phyloP scores from a whole-genome alignment of 306 rosid genomes.

The Fragaria nilgerrensis region DNA sequence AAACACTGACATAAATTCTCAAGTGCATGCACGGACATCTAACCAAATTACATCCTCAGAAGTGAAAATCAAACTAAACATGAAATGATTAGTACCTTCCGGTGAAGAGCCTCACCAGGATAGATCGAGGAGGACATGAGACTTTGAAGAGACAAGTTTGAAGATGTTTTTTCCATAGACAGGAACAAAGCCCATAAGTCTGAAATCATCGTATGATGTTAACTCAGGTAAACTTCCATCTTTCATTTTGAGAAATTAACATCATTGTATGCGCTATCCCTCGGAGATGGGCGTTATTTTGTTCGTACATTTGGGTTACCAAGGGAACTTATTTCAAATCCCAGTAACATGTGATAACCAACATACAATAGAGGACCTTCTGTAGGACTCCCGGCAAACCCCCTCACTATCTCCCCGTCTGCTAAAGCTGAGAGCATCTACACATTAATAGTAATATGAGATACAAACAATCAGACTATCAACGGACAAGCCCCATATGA shows the following conservation, averaged over 20 bases:
- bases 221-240: constrained; percentile 51
- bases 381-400: constrained; percentile 79
- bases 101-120: constrained; percentile 94
- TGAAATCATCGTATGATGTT: constrained; percentile 42
- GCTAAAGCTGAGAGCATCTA: constrained; percentile 82
- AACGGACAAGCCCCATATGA: not conserved
- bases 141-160: constrained; percentile 75
- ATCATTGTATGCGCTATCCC: constrained; percentile 86
- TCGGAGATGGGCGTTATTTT: constrained; percentile 56
- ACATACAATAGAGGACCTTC: constrained; percentile 92
- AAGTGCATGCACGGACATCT: not conserved
- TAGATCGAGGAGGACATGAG: constrained; percentile 61
- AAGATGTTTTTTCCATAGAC: constrained; percentile 57
- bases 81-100: constrained; percentile 52
- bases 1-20: not conserved
- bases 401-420: constrained; percentile 68
- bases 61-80: not conserved
- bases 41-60: not conserved
- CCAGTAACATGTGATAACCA: constrained; percentile 88
- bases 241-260: constrained; percentile 20
- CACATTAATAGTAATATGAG: constrained; percentile 13
- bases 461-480: constrained; percentile 1
- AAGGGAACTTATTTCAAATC: constrained; percentile 58
- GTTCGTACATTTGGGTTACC: constrained; percentile 33
- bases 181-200: constrained; percentile 86